Percentiles rank a stretch among this genome's conserved stretches.
These are phyloP conservation scores for Beauveria sp. DNA, from an alignment of 2,329 filamentous ascomycete genomes.

Conservation along the genomic window DNA sequence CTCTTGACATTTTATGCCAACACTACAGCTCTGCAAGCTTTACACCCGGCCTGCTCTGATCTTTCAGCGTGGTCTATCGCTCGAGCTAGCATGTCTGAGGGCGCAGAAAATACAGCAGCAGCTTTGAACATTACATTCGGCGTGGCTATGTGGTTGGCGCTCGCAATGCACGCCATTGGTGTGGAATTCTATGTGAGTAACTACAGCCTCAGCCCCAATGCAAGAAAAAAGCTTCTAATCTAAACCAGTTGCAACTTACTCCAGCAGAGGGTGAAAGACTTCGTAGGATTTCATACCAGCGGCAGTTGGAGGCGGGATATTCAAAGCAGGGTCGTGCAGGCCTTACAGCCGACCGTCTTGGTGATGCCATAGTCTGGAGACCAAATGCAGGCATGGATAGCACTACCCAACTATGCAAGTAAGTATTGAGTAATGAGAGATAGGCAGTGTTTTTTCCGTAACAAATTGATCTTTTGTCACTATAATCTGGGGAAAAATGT, in stretches of 20 bases:
- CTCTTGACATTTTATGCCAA: slow-evolving; percentile 30
- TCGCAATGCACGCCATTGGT: slow-evolving; percentile 41
- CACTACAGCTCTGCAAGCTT: slow-evolving; percentile 17
- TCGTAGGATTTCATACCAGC: slow-evolving; percentile 46
- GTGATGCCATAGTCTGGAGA: slow-evolving; percentile 18
- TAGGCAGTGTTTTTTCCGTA: too few relatives aligned
- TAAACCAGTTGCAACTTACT: slow-evolving; percentile 39
- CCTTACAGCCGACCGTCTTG: slow-evolving; percentile 33
- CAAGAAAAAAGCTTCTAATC: neutral
- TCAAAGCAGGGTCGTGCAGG: slow-evolving; percentile 40
- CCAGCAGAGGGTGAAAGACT: slow-evolving; percentile 46
- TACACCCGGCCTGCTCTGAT: slow-evolving; percentile 36
- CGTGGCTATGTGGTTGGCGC: slow-evolving; percentile 41
- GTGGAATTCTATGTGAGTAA: slow-evolving; percentile 38
- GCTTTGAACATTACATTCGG: slow-evolving; percentile 41
- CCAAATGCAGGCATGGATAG: neutral
- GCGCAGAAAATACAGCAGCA: slow-evolving; percentile 27
- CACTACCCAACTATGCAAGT: neutral
- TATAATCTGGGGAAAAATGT: too few relatives aligned
- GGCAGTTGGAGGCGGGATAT: slow-evolving; percentile 47
- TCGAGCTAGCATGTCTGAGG: slow-evolving; percentile 21
- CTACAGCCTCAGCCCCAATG: neutral
- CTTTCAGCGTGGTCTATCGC: slow-evolving; percentile 25
- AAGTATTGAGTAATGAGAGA: too few relatives aligned
- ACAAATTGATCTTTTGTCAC: too few relatives aligned